Base-by-base conservation (phyloP, 768 basidiomycete species). In the Coprinopsis cinerea region DNA sequence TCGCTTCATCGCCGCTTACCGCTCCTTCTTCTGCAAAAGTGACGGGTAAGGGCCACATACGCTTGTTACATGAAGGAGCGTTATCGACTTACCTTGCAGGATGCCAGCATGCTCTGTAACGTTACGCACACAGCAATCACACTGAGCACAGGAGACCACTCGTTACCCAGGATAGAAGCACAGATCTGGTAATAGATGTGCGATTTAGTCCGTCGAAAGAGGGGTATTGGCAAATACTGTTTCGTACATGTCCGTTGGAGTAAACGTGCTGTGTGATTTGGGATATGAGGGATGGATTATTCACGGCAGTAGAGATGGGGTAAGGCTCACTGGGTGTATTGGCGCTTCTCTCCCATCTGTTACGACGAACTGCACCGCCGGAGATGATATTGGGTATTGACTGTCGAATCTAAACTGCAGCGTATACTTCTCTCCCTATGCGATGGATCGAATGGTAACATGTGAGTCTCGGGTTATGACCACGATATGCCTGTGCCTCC, bases 91-190 rank as follows among this genome's bases (percentile, higher is more conserved):
- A 87, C 90, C 82, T 89, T 93, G 79, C 88, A 91, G 5, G 87
- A 90, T 20, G 89, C 92, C 50, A 94, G 75, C 92, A 94, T 94
- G 59, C 87, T 89, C 69, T 93, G 92, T 41, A 94, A 67, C 2
- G 91, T 92, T 15, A 92, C 78, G 59, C 88, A 92, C 36, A 92
- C 81, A 2, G 88, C 78, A 23, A 83, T 73, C 18, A 89, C 88
- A 53, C 85, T 89, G 54, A 92, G 67, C n/a, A 91, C 88, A 0
- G 89, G 91, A 9, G 87, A 89, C 90, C 90, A 92, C 55, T 92
- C 91, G 57, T 78, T 85, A 23, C 89, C 92, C 6, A 94, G 79
- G 49, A 94, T 92, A 13, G 88, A 91, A 7, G 88, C 89, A 60
- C 91, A 93, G 57, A 93, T 92, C 85, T 92, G 51, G 20, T n/a